Conservation (phyloP, 495 filamentous ascomycete species). For the Talaromyces adpressus region DNA sequence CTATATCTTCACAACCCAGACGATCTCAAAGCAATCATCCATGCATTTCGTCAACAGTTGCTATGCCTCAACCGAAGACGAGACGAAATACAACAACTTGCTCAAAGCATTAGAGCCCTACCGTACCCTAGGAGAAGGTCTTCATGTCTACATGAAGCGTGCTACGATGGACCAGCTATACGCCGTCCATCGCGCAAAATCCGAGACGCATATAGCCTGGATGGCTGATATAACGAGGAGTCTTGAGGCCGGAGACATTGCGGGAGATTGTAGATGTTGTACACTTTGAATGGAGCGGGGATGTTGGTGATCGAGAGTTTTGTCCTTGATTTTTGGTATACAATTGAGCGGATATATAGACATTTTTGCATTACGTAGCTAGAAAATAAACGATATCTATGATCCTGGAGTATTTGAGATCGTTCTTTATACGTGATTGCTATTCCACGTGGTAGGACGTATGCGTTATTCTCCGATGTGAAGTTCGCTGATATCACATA, state of each 20-base stretch:
- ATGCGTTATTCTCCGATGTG: neutral
- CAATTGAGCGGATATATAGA: neutral
- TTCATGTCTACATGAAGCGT: neutral
- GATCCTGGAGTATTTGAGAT: neutral
- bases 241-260: slow-evolving; percentile 17
- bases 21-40: neutral
- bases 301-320: neutral
- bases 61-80: neutral
- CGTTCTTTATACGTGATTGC: neutral
- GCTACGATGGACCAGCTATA: slow-evolving; percentile 5
- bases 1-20: neutral
- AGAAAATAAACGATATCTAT: no score
- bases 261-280: neutral
- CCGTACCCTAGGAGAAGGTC: neutral
- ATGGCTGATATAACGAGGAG: slow-evolving; percentile 18
- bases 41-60: neutral
- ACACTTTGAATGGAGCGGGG: neutral
- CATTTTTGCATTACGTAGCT: neutral
- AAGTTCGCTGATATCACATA: neutral
- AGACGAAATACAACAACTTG: neutral
- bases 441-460: neutral
- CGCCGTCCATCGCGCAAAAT: slow-evolving; percentile 6
- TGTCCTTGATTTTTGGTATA: neutral
- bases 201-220: slow-evolving; percentile 15
- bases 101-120: neutral